Conservation (phyloP, 1,139 yeast species). For the Yamadazyma triangularis region DNA sequence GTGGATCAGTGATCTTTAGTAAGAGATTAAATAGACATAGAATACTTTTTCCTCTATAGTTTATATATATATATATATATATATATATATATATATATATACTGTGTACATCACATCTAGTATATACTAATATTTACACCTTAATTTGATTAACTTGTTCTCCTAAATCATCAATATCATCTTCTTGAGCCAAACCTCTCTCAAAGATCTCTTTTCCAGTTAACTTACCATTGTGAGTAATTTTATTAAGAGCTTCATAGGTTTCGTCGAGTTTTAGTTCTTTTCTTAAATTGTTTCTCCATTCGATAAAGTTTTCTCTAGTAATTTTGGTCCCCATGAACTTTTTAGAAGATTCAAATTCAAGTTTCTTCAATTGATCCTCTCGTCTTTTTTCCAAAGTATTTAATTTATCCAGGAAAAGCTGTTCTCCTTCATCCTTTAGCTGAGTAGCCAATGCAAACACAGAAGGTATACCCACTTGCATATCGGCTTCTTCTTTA, state of each 20-base stretch:
- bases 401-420: constrained; percentile 56
- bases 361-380: constrained; percentile 50
- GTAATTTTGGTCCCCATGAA: constrained; percentile 83
- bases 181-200: constrained; percentile 66
- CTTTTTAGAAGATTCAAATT: constrained; percentile 68
- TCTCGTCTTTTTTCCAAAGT: constrained; percentile 56
- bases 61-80: too few species aligned
- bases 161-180: constrained; percentile 28
- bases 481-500: constrained; percentile 64
- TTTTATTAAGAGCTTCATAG: constrained; percentile 45
- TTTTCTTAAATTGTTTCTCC: constrained; percentile 65
- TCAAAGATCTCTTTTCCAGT: constrained; percentile 91
- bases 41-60: too few species aligned
- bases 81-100: too few species aligned
- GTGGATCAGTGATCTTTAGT: constrained; percentile 51
- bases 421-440: constrained; percentile 73
- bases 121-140: constrained; percentile 4
- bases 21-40: too few species aligned
- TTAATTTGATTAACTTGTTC: constrained; percentile 14
- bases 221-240: constrained; percentile 69
- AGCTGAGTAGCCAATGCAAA: constrained; percentile 72
- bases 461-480: constrained; percentile 82
- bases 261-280: constrained; percentile 53
- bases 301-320: constrained; percentile 56
- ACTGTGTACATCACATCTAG: not conserved